A percentile compares a stretch with the other conserved stretches of the same genome.
phyloP scores from a whole-genome alignment of 257 asterid species.

The Linderniella brevidens region DNA sequence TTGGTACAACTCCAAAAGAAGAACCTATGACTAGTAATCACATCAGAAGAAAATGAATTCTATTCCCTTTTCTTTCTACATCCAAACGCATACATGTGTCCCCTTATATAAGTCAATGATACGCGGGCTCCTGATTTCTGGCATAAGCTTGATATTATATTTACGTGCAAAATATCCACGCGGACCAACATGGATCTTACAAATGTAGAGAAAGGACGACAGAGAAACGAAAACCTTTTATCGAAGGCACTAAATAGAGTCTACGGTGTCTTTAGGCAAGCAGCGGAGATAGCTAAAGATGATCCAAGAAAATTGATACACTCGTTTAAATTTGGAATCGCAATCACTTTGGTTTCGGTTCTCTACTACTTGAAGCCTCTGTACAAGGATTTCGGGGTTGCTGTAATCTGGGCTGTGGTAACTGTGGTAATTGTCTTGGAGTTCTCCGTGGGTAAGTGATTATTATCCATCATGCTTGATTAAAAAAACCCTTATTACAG shows the following conservation, averaged over 20 bases:
- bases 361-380: conserved; percentile 12
- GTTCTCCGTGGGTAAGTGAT: conserved; percentile 14
- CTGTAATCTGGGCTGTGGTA: conserved; percentile 18
- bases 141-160: conserved; percentile 3
- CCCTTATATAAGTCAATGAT: too few species aligned
- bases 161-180: conserved; percentile 11
- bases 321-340: conserved; percentile 10
- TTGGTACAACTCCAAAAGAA: too few species aligned
- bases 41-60: too few species aligned
- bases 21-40: too few species aligned
- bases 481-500: too few species aligned
- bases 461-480: too few species aligned
- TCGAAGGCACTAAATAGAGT: neutral
- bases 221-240: neutral
- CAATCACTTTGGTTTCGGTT: conserved; percentile 10
- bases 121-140: too few species aligned
- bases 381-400: conserved; percentile 10
- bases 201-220: neutral
- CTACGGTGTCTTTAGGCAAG: neutral
- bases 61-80: too few species aligned
- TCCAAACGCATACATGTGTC: too few species aligned
- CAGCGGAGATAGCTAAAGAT: conserved; percentile 2
- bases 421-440: conserved; percentile 15
- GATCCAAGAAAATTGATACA: conserved; percentile 10
- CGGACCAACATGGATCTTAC: neutral